phyloP scores from a whole-genome alignment of 2,329 filamentous ascomycete genomes.

The Aspergillus awamori region DNA sequence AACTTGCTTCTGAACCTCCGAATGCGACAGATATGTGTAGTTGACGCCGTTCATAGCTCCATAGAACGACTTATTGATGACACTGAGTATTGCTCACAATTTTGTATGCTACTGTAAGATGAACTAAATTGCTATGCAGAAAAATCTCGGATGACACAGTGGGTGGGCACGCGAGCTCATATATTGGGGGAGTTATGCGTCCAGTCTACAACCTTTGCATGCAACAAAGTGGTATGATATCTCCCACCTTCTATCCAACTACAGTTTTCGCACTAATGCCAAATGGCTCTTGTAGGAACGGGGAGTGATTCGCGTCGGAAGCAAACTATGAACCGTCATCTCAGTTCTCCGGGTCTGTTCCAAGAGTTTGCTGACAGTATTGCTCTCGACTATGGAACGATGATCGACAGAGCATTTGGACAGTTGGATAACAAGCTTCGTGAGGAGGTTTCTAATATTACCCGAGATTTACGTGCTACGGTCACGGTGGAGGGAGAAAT shows the following conservation, averaged over 20 bases:
- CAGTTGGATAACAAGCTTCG: neutral
- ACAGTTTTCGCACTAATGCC: neutral
- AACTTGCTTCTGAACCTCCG: conserved; percentile 4
- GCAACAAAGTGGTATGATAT: conserved; percentile 10
- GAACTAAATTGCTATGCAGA: neutral
- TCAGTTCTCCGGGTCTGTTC: neutral
- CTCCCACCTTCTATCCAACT: too few relatives aligned
- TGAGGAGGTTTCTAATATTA: neutral
- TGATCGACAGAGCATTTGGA: neutral
- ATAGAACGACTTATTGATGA: neutral
- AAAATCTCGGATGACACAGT: conserved; percentile 11
- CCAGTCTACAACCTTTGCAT: conserved; percentile 16
- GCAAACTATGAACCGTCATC: conserved; percentile 3
- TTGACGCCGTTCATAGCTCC: neutral
- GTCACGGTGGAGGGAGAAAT: conserved; percentile 12
- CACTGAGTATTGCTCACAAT: neutral
- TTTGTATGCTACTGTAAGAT: neutral
- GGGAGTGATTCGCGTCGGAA: conserved; percentile 12
- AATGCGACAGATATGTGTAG: conserved; percentile 6
- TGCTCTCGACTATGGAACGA: neutral
- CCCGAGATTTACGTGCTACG: conserved; percentile 2
- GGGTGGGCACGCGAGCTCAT: conserved; percentile 15
- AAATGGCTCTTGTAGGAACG: neutral
- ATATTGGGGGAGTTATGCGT: conserved; percentile 16
- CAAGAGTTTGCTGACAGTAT: neutral